Percentiles rank a stretch among this genome's conserved stretches.
phyloP scores from a whole-genome alignment of 164 flowering plant species.

The Taxillus chinensis region DNA sequence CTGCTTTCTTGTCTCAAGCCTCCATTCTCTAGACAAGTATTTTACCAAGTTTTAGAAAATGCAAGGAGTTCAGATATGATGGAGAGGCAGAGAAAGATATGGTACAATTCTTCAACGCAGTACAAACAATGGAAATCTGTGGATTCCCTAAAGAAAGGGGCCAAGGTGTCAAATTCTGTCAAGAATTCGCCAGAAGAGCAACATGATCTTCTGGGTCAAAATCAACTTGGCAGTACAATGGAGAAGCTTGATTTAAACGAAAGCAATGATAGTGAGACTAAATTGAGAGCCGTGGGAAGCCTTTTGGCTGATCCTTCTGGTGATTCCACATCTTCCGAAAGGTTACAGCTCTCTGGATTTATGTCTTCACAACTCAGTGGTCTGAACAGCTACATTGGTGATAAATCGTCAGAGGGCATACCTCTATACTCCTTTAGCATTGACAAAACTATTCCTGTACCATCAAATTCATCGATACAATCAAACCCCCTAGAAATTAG shows the following conservation, averaged over 20 bases:
- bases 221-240: constrained; percentile 11
- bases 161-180: constrained; percentile 34
- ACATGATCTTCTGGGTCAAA: constrained; percentile 27
- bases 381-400: constrained; percentile 49
- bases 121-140: constrained; percentile 39
- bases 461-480: constrained; percentile 52
- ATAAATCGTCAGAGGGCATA: constrained; percentile 78
- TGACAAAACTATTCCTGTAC: constrained; percentile 51
- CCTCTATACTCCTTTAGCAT: constrained; percentile 82
- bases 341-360: constrained; percentile 77
- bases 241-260: constrained; percentile 26
- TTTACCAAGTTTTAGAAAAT: constrained; percentile 64
- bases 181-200: constrained; percentile 44
- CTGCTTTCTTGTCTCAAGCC: constrained; percentile 78
- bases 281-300: constrained; percentile 42
- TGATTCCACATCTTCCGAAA: constrained; percentile 56
- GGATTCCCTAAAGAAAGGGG: constrained; percentile 34
- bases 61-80: constrained; percentile 88
- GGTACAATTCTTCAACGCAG: constrained; percentile 69
- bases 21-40: constrained; percentile 65
- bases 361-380: constrained; percentile 62
- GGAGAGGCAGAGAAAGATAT: constrained; percentile 94
- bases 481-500: constrained; percentile 44
- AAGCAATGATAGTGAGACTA: constrained; percentile 31
- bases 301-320: constrained; percentile 28